Evolutionary conservation across 441 rosid species (phyloP).

Genomic region (Arabidopsis hybrid): DNA sequence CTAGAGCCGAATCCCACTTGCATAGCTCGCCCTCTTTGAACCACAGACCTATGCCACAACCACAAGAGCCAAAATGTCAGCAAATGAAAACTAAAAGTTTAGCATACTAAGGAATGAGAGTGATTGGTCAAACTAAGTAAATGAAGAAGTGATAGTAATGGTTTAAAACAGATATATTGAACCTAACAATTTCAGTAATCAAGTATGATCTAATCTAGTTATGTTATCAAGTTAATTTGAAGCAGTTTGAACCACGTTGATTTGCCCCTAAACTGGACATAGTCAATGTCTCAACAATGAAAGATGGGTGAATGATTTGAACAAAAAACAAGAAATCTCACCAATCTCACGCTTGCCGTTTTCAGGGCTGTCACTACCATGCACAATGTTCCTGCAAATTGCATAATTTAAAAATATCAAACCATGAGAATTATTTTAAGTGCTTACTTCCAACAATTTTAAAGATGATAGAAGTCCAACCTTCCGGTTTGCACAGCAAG

Average conservation of each 20-base stretch:
- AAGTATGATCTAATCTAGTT: background rate
- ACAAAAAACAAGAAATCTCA: constrained; percentile 39
- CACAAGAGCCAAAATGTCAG: constrained; percentile 22
- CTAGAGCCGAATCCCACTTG: constrained; percentile 81
- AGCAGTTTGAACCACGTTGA: background rate
- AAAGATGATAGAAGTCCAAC: constrained; percentile 47
- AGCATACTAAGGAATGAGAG: background rate
- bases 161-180: background rate
- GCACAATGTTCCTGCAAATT: constrained; percentile 80
- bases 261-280: background rate
- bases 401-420: constrained; percentile 11
- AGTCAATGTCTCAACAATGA: background rate
- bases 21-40: constrained; percentile 91
- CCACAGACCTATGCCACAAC: constrained; percentile 68
- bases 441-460: constrained; percentile 1
- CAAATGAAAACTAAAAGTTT: background rate
- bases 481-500: constrained; percentile 98
- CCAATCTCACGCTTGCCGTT: constrained; percentile 95
- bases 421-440: constrained; percentile 22
- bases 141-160: background rate
- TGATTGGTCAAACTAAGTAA: background rate
- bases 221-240: background rate
- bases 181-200: background rate
- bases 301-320: constrained; percentile 7
- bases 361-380: constrained; percentile 97